Base-by-base conservation (phyloP, 371 early-diverging fungal species). In the Syncephalastrum monosporum region DNA sequence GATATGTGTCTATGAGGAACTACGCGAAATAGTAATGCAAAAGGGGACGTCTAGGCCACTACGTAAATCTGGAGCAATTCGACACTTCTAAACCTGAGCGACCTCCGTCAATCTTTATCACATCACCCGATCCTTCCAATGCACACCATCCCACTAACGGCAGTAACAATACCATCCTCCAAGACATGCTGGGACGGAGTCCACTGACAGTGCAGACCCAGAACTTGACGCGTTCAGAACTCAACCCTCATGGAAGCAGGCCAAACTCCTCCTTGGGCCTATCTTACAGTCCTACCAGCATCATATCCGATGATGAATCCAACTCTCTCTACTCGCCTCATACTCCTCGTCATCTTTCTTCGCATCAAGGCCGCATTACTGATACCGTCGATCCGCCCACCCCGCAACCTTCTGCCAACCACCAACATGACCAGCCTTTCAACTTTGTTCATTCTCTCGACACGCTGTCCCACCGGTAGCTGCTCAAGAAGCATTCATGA, bases 61-160 rank as follows among this genome's bases (percentile, higher is more conserved):
- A 56, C 25, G 24, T 56, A 16, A 56, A 56, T 17, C 21, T 24
- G 5, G 57, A 56, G 29, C 45, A 55, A 3, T 56, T 42, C n/a
- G 50, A 24, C 3, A 21, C 43, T 15, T 16, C 42, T 19, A 55
- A 25, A 55, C 17, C 47, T 16, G 38, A 51, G 25, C 33, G 16
- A 23, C 78, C 71, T 19, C 72, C 82, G 6, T 77, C 82, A 1
- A 85, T 82, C 55, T 79, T 78, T 50, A 77, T 83, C 49, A 83
- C 82, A 13, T 77, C 80, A 17, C 81, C 81, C 16, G 83, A 82
- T 10, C 38, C 38, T 1, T 33, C 38, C 10, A 33, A 10, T 33
- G 38, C 38, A 10, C 38, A 33, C 8, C 7, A 33, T 33, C 38
- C 6, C 6, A 33, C 38, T 10, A 33, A 33, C 38, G 12, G 38